Percentiles rank a stretch among this genome's conserved stretches.
These are phyloP conservation scores for Capsella rubella DNA, from an alignment of 441 rosid genomes.

Conservation along the genomic window DNA sequence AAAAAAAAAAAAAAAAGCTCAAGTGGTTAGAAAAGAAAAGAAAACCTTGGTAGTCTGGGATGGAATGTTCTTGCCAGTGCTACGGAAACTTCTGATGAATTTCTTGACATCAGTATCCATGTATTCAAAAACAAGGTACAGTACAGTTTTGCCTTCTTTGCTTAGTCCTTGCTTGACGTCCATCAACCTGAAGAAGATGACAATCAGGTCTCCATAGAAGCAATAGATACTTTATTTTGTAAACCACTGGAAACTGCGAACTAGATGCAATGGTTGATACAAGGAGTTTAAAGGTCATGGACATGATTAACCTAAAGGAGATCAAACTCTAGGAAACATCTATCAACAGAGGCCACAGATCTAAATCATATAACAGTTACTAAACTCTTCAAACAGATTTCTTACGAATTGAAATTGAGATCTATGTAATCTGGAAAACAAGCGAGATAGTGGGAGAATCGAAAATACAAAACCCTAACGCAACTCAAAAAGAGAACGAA, in stretches of 20 bases:
- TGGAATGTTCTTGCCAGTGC: conserved; percentile 64
- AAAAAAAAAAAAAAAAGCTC: not conserved
- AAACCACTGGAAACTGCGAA: not conserved
- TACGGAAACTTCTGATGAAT: conserved; percentile 78
- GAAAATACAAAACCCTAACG: conserved; percentile 10
- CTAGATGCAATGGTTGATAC: not conserved
- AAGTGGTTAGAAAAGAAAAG: not conserved
- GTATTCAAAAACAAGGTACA: conserved; percentile 95
- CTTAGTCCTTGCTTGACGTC: conserved; percentile 93
- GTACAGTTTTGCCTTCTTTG: conserved; percentile 91
- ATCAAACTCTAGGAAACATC: not conserved
- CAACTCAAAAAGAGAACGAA: not conserved
- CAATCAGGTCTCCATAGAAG: conserved; percentile 6
- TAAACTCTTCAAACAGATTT: conserved; percentile 8
- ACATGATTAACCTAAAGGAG: not conserved
- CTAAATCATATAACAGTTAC: not conserved
- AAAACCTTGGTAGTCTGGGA: conserved; percentile 61
- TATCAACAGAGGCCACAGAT: not conserved
- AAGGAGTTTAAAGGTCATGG: too few species aligned
- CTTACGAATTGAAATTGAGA: not conserved
- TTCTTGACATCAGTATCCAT: conserved; percentile 97
- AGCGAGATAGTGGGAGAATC: not conserved
- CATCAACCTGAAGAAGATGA: conserved; percentile 58
- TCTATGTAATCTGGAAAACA: conserved; percentile 10
- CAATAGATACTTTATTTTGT: not conserved